A percentile compares a stretch with the other conserved stretches of the same genome.
phyloP scores from a whole-genome alignment of 1,284 basidiomycete genomes.

The Trichosporon coremiiforme region DNA sequence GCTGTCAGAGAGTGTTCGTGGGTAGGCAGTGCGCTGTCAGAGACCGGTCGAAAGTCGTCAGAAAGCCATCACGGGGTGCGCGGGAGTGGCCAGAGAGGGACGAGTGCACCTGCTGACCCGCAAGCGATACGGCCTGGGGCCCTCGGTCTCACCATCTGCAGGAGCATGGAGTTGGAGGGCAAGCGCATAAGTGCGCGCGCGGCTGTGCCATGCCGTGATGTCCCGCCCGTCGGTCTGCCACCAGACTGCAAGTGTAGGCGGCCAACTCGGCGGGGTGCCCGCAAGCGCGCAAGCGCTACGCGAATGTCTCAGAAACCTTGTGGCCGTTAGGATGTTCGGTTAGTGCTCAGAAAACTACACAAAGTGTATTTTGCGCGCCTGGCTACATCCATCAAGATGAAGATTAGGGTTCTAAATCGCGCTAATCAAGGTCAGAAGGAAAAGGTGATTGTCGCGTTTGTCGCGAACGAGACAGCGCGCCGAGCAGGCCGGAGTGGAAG shows the following conservation, averaged over 20 bases:
- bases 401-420: slow-evolving; percentile 1
- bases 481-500: background rate
- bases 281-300: background rate
- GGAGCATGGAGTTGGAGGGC: too few relatives aligned
- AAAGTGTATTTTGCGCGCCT: background rate
- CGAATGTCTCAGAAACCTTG: slow-evolving; percentile 1
- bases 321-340: background rate
- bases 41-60: background rate
- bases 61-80: background rate
- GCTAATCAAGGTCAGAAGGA: background rate
- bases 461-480: background rate
- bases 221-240: background rate
- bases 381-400: background rate
- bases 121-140: background rate
- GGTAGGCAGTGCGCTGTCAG: background rate
- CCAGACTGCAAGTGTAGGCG: too few relatives aligned
- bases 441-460: background rate
- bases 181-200: background rate
- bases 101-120: background rate
- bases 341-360: background rate
- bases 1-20: background rate
- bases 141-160: background rate
- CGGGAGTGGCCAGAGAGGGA: background rate
- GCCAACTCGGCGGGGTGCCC: background rate
- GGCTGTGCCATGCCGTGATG: background rate